These are phyloP conservation scores for Pichia kudriavzevii DNA, from an alignment of 1,139 yeast genomes.

Conservation along the genomic window DNA sequence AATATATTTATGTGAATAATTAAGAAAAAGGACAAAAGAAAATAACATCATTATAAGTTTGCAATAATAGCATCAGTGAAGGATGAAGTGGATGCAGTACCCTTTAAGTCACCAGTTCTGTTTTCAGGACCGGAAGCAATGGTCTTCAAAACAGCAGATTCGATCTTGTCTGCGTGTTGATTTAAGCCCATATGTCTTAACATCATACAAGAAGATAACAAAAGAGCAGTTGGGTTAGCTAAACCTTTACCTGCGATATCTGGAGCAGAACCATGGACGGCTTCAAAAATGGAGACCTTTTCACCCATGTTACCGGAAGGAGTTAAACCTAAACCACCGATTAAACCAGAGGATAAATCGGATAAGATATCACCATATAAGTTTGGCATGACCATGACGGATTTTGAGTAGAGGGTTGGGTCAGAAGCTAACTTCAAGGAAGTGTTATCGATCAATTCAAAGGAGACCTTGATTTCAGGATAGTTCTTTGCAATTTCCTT, in stretches of 20 bases:
- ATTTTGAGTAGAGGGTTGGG: constrained; percentile 73
- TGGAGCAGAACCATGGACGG: constrained; percentile 98
- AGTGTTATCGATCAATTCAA: constrained; percentile 92
- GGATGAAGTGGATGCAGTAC: constrained; percentile 79
- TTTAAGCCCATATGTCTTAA: constrained; percentile 94
- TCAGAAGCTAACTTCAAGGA: constrained; percentile 84
- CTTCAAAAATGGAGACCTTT: constrained; percentile 95
- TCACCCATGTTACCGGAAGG: constrained; percentile 99
- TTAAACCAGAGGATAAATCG: constrained; percentile 92
- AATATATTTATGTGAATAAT: background rate
- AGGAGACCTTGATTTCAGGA: constrained; percentile 79
- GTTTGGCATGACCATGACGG: constrained; percentile 99
- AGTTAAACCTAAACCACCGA: constrained; percentile 97
- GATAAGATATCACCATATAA: constrained; percentile 98
- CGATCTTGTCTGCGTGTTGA: constrained; percentile 74
- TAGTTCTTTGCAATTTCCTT: constrained; percentile 83
- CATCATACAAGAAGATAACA: constrained; percentile 97
- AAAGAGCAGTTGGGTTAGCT: constrained; percentile 97
- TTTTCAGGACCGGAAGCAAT: constrained; percentile 90
- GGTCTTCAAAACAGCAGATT: constrained; percentile 81
- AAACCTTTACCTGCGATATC: constrained; percentile 97
- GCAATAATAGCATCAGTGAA: constrained; percentile 77
- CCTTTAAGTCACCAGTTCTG: constrained; percentile 96
- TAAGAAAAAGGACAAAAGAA: no score
- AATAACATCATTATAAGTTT: constrained; percentile 39